Conservation (phyloP, 352 stramenopile species). For the Elongisporangium anandrum region DNA sequence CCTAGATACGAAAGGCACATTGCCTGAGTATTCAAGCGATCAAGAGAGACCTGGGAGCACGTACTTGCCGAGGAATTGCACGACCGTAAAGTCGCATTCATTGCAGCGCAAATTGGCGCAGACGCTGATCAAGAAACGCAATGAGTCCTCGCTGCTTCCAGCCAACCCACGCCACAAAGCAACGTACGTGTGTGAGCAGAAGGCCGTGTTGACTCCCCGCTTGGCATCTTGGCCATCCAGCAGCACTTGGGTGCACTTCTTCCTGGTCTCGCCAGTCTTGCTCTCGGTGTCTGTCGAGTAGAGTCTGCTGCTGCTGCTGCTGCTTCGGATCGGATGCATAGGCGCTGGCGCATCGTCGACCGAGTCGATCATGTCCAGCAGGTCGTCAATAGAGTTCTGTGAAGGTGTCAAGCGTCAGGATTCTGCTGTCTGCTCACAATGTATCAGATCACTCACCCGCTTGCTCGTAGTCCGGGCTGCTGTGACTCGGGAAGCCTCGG, state of each 20-base stretch:
- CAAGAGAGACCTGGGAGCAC: neutral
- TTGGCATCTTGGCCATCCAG: slow-evolving; percentile 51
- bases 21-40: neutral
- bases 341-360: slow-evolving; percentile 26
- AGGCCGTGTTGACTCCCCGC: slow-evolving; percentile 52
- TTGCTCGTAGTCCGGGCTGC: neutral
- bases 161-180: too few relatives aligned
- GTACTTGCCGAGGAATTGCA: slow-evolving; percentile 74
- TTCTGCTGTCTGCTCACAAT: neutral
- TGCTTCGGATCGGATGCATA: slow-evolving; percentile 24
- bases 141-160: slow-evolving; percentile 1
- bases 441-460: neutral
- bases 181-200: slow-evolving; percentile 42
- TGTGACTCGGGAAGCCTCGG: neutral
- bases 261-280: slow-evolving; percentile 50
- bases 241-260: slow-evolving; percentile 59
- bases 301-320: slow-evolving; percentile 12
- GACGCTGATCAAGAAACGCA: slow-evolving; percentile 17
- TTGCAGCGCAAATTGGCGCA: slow-evolving; percentile 79
- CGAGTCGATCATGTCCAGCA: slow-evolving; percentile 60
- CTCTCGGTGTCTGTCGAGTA: slow-evolving; percentile 16
- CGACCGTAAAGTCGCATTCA: slow-evolving; percentile 76
- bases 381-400: slow-evolving; percentile 37
- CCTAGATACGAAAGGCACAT: slow-evolving; percentile 17
- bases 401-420: neutral